Percentiles rank a stretch among this genome's conserved stretches.
These are phyloP conservation scores for Diaporthe ilicicola DNA, from an alignment of 2,329 filamentous ascomycete genomes.

Conservation along the genomic window DNA sequence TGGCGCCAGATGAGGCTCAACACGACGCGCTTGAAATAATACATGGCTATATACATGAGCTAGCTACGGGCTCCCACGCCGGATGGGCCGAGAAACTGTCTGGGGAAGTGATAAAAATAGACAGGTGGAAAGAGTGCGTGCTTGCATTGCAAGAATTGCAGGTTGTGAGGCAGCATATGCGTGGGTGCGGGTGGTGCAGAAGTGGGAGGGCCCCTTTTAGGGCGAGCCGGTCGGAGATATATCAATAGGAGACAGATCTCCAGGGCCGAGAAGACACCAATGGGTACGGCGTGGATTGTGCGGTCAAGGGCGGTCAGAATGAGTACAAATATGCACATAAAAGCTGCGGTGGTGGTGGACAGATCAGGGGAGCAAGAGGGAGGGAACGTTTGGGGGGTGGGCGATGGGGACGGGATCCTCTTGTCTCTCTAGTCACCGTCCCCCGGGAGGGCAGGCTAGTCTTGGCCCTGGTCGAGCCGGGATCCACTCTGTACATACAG, in stretches of 20 bases:
- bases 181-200: constrained; percentile 28
- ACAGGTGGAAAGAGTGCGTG: background rate
- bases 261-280: background rate
- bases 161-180: constrained; percentile 26
- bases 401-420: constrained; percentile 35
- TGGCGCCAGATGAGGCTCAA: background rate
- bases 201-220: constrained; percentile 19
- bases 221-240: constrained; percentile 18
- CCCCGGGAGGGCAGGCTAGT: constrained; percentile 27
- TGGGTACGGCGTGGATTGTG: constrained; percentile 50
- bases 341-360: constrained; percentile 44
- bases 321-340: constrained; percentile 71
- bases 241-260: constrained; percentile 14
- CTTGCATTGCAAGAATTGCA: constrained; percentile 22
- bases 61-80: background rate
- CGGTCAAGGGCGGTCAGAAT: constrained; percentile 59
- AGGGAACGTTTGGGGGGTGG: constrained; percentile 40
- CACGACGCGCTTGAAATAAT: background rate
- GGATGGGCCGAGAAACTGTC: background rate
- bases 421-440: constrained; percentile 37
- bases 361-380: constrained; percentile 44
- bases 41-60: background rate
- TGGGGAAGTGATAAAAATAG: background rate
- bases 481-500: constrained; percentile 21
- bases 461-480: constrained; percentile 22